A percentile compares a stretch with the other conserved stretches of the same genome.
Evolutionary conservation across 164 flowering plant species (phyloP).

Genomic region (Sedum album): DNA sequence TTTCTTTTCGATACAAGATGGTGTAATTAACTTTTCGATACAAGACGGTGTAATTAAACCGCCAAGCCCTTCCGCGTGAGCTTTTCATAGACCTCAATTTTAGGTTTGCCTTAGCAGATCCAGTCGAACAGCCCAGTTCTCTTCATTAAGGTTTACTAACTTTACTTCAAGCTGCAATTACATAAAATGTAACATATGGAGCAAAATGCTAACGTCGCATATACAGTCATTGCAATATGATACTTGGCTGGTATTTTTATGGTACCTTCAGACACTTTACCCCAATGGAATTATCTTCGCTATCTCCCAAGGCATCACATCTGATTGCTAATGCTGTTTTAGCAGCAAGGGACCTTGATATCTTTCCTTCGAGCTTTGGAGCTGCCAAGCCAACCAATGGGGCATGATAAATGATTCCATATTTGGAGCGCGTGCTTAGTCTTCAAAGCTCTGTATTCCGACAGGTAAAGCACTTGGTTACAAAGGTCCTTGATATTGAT

Average conservation of each 20-base stretch:
- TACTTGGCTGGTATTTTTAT: neutral
- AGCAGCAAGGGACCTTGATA: constrained; percentile 85
- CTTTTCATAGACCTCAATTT: constrained; percentile 77
- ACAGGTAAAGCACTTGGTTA: too few species aligned
- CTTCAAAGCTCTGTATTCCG: neutral
- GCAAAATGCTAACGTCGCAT: neutral
- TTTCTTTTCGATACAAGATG: too few species aligned
- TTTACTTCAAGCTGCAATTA: constrained; percentile 69
- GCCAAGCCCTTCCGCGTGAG: constrained; percentile 70
- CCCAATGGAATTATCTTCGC: constrained; percentile 66
- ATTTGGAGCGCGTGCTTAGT: constrained; percentile 1
- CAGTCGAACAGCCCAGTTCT: constrained; percentile 72
- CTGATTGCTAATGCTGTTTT: constrained; percentile 80
- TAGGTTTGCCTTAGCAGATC: constrained; percentile 90
- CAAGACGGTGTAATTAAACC: constrained; percentile 63
- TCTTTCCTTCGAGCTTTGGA: too few species aligned
- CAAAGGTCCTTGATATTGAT: too few species aligned
- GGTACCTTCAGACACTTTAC: constrained; percentile 16
- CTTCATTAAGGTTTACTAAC: constrained; percentile 69
- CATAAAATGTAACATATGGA: neutral
- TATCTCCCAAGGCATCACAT: constrained; percentile 88
- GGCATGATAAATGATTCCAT: neutral
- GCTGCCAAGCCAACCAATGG: neutral
- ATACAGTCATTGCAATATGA: neutral
- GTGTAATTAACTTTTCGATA: too few species aligned